phyloP scores from a whole-genome alignment of 2,329 filamentous ascomycete genomes.

The Cordyceps javanica region DNA sequence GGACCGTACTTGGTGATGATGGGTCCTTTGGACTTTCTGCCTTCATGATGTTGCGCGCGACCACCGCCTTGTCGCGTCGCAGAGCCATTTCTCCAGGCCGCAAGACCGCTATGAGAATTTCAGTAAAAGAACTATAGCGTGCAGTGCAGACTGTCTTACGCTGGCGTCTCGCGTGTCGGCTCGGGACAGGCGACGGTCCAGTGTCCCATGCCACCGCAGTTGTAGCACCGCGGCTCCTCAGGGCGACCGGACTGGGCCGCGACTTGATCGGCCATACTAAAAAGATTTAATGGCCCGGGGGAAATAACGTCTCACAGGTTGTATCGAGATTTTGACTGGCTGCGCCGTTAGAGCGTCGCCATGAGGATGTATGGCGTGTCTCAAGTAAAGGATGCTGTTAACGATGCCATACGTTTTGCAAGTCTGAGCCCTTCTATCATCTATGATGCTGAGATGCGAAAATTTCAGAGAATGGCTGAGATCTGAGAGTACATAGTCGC shows the following conservation, averaged over 20 bases:
- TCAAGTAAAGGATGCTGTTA: not conserved
- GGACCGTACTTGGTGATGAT: slow-evolving; percentile 18
- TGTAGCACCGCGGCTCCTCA: slow-evolving; percentile 43
- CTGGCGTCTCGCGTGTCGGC: slow-evolving; percentile 39
- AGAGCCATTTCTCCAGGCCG: slow-evolving; percentile 31
- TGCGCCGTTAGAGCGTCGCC: not conserved
- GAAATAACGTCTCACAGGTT: not conserved
- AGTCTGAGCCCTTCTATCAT: not conserved
- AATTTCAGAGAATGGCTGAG: no score
- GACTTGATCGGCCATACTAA: slow-evolving; percentile 25
- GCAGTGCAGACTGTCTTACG: slow-evolving; percentile 33
- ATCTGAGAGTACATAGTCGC: not conserved
- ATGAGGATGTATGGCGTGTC: not conserved
- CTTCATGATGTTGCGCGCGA: slow-evolving; percentile 24
- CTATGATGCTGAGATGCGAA: not conserved
- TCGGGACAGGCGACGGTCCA: slow-evolving; percentile 49
- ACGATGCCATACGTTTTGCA: not conserved
- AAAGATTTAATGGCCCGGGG: not conserved
- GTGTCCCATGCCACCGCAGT: slow-evolving; percentile 45
- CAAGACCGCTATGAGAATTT: slow-evolving; percentile 25
- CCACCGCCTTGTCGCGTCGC: slow-evolving; percentile 20
- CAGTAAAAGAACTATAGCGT: slow-evolving; percentile 11
- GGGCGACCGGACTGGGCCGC: slow-evolving; percentile 24
- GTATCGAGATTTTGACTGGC: not conserved
- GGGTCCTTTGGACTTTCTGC: slow-evolving; percentile 23